Conservation (phyloP, 176 grass and related monocot species). For the Lolium multiflorum region DNA sequence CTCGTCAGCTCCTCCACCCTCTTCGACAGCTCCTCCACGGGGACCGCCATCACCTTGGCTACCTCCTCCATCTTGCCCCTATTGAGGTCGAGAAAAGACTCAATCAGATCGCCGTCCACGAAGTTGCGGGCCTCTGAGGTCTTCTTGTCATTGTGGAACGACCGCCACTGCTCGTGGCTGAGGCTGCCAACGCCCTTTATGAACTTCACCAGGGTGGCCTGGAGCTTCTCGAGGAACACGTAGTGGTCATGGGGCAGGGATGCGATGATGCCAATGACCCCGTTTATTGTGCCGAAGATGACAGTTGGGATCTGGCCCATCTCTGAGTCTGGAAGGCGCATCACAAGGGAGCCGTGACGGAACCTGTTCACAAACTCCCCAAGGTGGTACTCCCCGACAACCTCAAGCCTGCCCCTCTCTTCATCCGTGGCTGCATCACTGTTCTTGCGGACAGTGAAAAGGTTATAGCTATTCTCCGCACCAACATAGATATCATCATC, state of each 20-base stretch:
- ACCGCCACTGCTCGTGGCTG: slow-evolving; percentile 97
- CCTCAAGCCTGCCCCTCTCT: slow-evolving; percentile 86
- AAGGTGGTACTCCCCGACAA: slow-evolving; percentile 89
- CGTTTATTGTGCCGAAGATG: slow-evolving; percentile 94
- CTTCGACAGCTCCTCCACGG: slow-evolving; percentile 86
- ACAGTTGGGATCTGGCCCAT: slow-evolving; percentile 81
- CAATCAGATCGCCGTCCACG: slow-evolving; percentile 90
- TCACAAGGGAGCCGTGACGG: slow-evolving; percentile 86
- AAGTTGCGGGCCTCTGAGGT: slow-evolving; percentile 74
- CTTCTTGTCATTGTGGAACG: slow-evolving; percentile 91
- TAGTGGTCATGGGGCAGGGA: slow-evolving; percentile 91
- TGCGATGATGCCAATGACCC: slow-evolving; percentile 85
- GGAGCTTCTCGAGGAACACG: slow-evolving; percentile 84
- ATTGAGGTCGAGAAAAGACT: slow-evolving; percentile 93
- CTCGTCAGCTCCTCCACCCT: slow-evolving; percentile 93
- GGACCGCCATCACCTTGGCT: slow-evolving; percentile 64
- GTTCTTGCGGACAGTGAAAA: slow-evolving; percentile 90
- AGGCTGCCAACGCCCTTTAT: slow-evolving; percentile 92
- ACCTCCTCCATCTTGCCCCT: slow-evolving; percentile 86
- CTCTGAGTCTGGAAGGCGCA: slow-evolving; percentile 91
- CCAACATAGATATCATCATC: slow-evolving; percentile 91
- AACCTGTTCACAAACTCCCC: slow-evolving; percentile 96
- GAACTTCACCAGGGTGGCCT: slow-evolving; percentile 78
- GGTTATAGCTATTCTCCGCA: slow-evolving; percentile 91
- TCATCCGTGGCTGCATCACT: slow-evolving; percentile 97